phyloP scores from a whole-genome alignment of 2,329 filamentous ascomycete genomes.

The Apiospora malaysiana region DNA sequence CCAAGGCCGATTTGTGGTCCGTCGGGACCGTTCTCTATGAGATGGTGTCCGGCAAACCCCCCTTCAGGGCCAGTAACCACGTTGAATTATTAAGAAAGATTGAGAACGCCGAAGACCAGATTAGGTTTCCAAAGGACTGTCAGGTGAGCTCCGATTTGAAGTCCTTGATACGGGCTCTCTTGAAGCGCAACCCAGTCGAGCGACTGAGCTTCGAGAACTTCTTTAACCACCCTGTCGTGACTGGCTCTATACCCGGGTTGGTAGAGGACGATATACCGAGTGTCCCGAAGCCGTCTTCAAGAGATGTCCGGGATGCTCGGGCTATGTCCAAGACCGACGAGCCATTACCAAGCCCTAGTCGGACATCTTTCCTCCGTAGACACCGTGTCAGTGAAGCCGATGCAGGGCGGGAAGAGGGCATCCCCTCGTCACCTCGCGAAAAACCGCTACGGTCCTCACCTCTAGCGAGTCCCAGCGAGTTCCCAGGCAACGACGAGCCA shows the following conservation, averaged over 20 bases:
- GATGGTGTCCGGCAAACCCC: constrained; percentile 89
- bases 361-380: constrained; percentile 43
- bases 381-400: constrained; percentile 49
- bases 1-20: constrained; percentile 96
- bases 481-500: constrained; percentile 39
- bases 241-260: constrained; percentile 77
- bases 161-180: constrained; percentile 75
- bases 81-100: constrained; percentile 93
- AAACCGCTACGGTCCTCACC: constrained; percentile 49
- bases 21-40: constrained; percentile 95
- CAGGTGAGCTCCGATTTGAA: constrained; percentile 79
- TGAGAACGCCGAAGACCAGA: constrained; percentile 83
- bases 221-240: constrained; percentile 77
- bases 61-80: constrained; percentile 91
- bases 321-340: constrained; percentile 41
- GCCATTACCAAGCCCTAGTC: constrained; percentile 38
- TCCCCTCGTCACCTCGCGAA: constrained; percentile 50
- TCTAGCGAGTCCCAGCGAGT: constrained; percentile 49
- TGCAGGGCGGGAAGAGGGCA: constrained; percentile 40
- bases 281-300: constrained; percentile 40
- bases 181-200: constrained; percentile 87
- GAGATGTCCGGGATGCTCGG: constrained; percentile 43
- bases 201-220: constrained; percentile 86
- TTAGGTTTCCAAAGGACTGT: constrained; percentile 79
- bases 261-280: constrained; percentile 75